phyloP scores from a whole-genome alignment of 495 filamentous ascomycete genomes.

The Neurospora africana region DNA sequence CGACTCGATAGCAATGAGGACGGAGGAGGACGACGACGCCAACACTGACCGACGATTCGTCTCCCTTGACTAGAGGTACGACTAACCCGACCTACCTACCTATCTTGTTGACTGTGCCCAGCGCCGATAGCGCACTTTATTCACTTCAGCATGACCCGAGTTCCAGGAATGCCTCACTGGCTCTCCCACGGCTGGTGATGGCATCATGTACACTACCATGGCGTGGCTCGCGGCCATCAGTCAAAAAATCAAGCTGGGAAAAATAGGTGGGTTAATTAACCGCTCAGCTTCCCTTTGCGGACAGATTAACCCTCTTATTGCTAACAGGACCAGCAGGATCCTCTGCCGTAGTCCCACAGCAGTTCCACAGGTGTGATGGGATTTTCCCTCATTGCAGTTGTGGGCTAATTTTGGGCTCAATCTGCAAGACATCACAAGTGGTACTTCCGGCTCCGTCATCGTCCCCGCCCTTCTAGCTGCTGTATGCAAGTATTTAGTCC shows the following conservation, averaged over 20 bases:
- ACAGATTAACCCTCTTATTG: conserved; percentile 4
- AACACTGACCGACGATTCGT: neutral
- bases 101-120: neutral
- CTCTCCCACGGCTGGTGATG: neutral
- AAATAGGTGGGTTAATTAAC: conserved; percentile 21
- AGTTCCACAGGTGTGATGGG: conserved; percentile 5
- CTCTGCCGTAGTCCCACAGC: neutral
- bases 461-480: neutral
- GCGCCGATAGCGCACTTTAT: neutral
- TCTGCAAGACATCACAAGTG: conserved; percentile 1
- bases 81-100: neutral
- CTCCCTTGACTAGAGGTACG: neutral
- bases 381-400: conserved; percentile 16
- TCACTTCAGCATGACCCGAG: neutral
- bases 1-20: neutral
- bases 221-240: neutral
- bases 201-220: neutral
- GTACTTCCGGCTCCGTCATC: neutral
- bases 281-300: conserved; percentile 13
- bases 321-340: neutral
- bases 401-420: conserved; percentile 22
- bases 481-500: conserved; percentile 4
- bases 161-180: neutral
- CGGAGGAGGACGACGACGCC: neutral
- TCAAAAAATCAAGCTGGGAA: neutral